Base-by-base conservation (phyloP, 805 yeast species). In the Saccharomycopsis capsularis region DNA sequence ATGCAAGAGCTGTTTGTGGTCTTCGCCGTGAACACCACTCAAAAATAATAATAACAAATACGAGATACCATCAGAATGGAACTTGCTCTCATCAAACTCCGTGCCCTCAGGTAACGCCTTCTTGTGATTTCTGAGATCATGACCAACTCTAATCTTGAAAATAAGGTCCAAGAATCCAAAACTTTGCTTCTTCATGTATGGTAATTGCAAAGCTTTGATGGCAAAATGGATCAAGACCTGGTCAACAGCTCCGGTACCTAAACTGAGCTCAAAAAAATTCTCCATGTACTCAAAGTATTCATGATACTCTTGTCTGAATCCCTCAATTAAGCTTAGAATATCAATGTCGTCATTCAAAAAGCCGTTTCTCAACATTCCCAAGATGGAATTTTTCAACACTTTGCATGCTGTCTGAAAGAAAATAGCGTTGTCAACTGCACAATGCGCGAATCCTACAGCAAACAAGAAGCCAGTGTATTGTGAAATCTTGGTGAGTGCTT, bases 121-220 rank as follows among this genome's bases (percentile, higher is more conserved):
- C n/a, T 40, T 43, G 3, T 15, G 22, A 19, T 37, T 9, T 5
- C 30, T 7, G 5, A 32, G 9, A 15, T 48, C 55, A 41, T 52
- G 36, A 6, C 40, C 27, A 2, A 41, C 18, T 29, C 81, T 65
- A 18, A 70, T 63, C 21, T 65, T 64, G 58, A 77, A 71, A 22
- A 77, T 60, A 0, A 63, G 58, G 43, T 66, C 68, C 56, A 82
- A 57, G 22, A 76, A 67, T 1, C 63, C 65, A 30, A 76, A 58
- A 0, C 85, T 74, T 2, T 70, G 64, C 7, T 70, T 72, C 50
- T 73, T 75, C 19, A 81, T 68, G 48, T 75, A 79, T 5, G 87
- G 78, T 6, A 78, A 63, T 34, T 75, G 73, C 37, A 82, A 61
- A 0, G 90, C 91, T 57, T 75, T 79, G 3, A 76, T 67, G 18